A percentile compares a stretch with the other conserved stretches of the same genome.
Evolutionary conservation across 148 eudicot species (phyloP).

Genomic region (Rhododendron vialii): DNA sequence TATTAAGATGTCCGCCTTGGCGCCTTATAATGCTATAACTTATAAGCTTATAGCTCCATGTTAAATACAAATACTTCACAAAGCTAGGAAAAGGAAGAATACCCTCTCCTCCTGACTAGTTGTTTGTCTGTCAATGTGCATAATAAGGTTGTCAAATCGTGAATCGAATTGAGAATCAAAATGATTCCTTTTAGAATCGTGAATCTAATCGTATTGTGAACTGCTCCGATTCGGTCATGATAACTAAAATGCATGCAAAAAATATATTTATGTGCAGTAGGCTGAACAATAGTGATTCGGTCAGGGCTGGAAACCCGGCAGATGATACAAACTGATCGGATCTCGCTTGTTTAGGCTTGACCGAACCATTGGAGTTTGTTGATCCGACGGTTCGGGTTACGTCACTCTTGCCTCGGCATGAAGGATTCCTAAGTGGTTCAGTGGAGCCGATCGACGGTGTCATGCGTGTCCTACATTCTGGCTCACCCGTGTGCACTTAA

Average conservation of each 20-base stretch:
- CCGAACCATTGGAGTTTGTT: too few relatives aligned
- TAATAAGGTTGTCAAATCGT: neutral
- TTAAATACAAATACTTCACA: neutral
- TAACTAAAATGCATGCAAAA: neutral
- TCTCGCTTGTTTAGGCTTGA: too few relatives aligned
- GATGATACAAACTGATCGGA: too few relatives aligned
- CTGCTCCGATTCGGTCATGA: neutral
- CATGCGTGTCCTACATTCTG: too few relatives aligned
- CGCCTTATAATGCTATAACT: neutral
- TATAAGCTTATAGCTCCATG: neutral
- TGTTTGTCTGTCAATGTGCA: neutral
- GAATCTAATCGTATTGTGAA: neutral
- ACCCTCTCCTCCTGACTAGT: neutral
- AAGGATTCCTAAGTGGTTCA: too few relatives aligned
- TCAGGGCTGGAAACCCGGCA: too few relatives aligned
- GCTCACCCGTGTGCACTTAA: too few relatives aligned
- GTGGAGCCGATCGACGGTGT: too few relatives aligned
- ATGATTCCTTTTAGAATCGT: neutral
- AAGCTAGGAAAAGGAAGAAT: neutral
- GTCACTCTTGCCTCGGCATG: too few relatives aligned
- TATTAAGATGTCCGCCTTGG: neutral
- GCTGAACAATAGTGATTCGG: too few relatives aligned
- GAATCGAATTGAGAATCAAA: neutral
- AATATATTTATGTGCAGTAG: too few relatives aligned
- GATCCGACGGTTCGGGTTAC: too few relatives aligned